Conservation (phyloP, 78 protist species). For the Isochrysis galbana region DNA sequence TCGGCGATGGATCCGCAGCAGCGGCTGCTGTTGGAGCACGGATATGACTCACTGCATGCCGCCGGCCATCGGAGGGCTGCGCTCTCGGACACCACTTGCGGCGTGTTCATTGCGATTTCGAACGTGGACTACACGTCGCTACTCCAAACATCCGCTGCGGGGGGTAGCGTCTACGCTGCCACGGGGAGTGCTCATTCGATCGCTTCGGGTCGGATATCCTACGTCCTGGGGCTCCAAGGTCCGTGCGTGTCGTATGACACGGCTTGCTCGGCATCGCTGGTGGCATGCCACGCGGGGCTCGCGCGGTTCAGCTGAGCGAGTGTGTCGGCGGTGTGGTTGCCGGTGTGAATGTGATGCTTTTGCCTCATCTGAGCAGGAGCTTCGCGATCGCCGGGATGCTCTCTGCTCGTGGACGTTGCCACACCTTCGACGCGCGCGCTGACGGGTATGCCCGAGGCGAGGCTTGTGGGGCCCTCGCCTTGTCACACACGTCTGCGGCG, state of each 20-base stretch:
- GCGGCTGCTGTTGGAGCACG: constrained; percentile 5
- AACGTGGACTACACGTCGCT: not conserved
- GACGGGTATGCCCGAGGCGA: constrained; percentile 86
- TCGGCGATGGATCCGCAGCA: constrained; percentile 27
- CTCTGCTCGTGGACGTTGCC: constrained; percentile 65
- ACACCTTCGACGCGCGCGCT: constrained; percentile 73
- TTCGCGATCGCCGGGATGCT: constrained; percentile 60
- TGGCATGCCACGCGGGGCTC: constrained; percentile 65
- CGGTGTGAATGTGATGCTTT: not conserved
- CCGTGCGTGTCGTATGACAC: constrained; percentile 83
- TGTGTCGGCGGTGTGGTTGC: not conserved
- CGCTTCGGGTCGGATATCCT: constrained; percentile 66
- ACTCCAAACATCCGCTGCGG: not conserved
- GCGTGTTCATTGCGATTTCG: not conserved
- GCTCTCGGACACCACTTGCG: not conserved
- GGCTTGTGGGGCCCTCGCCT: constrained; percentile 70
- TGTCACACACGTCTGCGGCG: not conserved
- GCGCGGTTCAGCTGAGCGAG: not conserved
- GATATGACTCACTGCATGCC: not conserved
- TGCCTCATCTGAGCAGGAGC: not conserved
- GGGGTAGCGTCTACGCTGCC: not conserved
- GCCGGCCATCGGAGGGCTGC: not conserved
- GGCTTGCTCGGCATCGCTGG: constrained; percentile 84
- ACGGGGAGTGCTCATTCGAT: constrained; percentile 11
- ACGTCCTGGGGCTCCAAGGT: constrained; percentile 71